These are phyloP conservation scores for Bullera alba DNA, from an alignment of 768 basidiomycete genomes.

Conservation along the genomic window DNA sequence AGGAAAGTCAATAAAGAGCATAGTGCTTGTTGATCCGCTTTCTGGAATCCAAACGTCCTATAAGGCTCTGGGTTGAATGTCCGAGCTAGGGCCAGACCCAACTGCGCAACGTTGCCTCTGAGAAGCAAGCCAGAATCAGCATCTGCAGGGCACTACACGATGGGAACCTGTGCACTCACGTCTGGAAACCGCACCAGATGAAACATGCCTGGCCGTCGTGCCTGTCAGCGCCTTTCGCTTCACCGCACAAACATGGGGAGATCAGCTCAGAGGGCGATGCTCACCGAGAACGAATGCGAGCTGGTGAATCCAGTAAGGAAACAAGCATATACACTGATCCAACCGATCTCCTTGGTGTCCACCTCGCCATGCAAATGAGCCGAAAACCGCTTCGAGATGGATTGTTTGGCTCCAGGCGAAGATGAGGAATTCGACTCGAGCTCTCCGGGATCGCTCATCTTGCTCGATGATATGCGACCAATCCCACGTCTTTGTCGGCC, in stretches of 20 bases:
- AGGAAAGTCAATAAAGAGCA: slow-evolving; percentile 73
- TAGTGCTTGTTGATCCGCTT: slow-evolving; percentile 75
- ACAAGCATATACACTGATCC: slow-evolving; percentile 11
- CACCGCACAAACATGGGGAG: too few species aligned
- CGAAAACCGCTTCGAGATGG: background rate
- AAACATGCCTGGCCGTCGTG: slow-evolving; percentile 34
- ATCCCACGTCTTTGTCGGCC: too few species aligned
- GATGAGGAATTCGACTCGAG: too few species aligned
- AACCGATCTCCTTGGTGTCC: background rate
- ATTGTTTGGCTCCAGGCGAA: too few species aligned
- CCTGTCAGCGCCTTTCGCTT: slow-evolving; percentile 1
- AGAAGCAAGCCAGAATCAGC: background rate
- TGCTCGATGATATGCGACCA: too few species aligned
- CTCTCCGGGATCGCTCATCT: too few species aligned
- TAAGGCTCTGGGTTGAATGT: slow-evolving; percentile 55
- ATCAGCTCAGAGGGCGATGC: background rate
- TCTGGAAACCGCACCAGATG: slow-evolving; percentile 46
- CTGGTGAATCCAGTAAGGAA: slow-evolving; percentile 17
- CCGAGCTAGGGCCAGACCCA: slow-evolving; percentile 71
- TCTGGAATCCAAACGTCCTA: slow-evolving; percentile 57
- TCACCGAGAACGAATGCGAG: slow-evolving; percentile 22
- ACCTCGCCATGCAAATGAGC: slow-evolving; percentile 3
- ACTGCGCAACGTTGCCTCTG: slow-evolving; percentile 51
- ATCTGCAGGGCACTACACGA: slow-evolving; percentile 1
- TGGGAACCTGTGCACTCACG: slow-evolving; percentile 15